phyloP scores from a whole-genome alignment of 257 asterid species.

The Mitragyna speciosa region DNA sequence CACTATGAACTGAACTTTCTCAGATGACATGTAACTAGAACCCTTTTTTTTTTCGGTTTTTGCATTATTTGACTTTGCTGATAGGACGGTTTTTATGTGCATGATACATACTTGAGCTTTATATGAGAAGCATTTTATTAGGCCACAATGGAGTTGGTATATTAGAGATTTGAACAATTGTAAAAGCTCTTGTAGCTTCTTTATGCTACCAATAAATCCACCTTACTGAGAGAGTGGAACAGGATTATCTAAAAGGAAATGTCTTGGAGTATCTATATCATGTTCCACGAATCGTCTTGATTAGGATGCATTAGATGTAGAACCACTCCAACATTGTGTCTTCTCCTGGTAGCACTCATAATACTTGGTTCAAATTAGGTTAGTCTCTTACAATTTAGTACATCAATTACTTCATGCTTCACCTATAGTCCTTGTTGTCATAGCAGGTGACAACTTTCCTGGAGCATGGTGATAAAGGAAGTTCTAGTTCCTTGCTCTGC shows the following conservation, averaged over 20 bases:
- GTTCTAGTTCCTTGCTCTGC: constrained; percentile 5
- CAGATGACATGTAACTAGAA: neutral
- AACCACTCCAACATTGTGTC: neutral
- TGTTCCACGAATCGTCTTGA: neutral
- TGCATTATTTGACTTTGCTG: neutral
- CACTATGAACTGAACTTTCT: no score
- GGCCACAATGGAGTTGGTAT: neutral
- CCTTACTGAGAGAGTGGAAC: neutral
- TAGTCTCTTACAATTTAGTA: neutral
- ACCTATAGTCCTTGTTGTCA: neutral
- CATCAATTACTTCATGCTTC: neutral
- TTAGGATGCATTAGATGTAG: neutral
- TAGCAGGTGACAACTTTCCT: constrained; percentile 12
- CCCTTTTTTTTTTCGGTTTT: neutral
- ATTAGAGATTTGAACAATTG: no score
- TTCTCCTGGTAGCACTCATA: neutral
- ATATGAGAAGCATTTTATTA: neutral
- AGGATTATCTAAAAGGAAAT: neutral
- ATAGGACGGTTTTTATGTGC: neutral
- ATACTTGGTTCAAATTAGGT: no score
- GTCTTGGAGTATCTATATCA: neutral
- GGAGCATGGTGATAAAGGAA: neutral
- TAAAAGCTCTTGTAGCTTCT: no score
- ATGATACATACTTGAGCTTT: neutral
- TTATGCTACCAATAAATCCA: no score